Conservation (phyloP, 768 basidiomycete species). For the Mycena alexandri region DNA sequence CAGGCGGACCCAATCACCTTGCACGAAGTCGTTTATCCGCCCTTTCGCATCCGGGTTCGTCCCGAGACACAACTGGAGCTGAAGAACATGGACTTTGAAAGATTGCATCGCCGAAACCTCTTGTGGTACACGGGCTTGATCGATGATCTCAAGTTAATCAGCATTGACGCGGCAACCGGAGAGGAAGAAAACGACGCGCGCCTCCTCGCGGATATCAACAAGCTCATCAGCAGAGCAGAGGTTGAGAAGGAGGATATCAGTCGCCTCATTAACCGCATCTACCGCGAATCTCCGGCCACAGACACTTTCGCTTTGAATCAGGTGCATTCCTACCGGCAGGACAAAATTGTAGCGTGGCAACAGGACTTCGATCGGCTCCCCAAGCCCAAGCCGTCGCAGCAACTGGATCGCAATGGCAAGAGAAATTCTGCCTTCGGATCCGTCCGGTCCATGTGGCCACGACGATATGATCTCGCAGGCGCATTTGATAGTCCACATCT, state of each 20-base stretch:
- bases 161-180: conserved; percentile 82
- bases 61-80: conserved; percentile 90
- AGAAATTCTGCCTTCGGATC: conserved; percentile 76
- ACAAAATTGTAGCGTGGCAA: conserved; percentile 97
- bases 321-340: conserved; percentile 89
- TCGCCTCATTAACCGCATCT: conserved; percentile 80
- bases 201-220: conserved; percentile 72
- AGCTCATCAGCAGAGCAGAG: conserved; percentile 79
- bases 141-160: conserved; percentile 82
- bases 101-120: conserved; percentile 77
- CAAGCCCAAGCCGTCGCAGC: conserved; percentile 75
- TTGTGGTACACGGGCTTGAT: conserved; percentile 82
- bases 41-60: conserved; percentile 86
- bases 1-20: conserved; percentile 86
- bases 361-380: conserved; percentile 90
- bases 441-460: conserved; percentile 79
- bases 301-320: conserved; percentile 91
- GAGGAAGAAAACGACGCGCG: conserved; percentile 78
- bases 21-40: conserved; percentile 91
- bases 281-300: conserved; percentile 82
- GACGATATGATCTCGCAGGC: conserved; percentile 66
- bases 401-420: conserved; percentile 64
- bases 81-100: conserved; percentile 92
- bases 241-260: conserved; percentile 80
- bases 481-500: conserved; percentile 67